Conservation (phyloP, 768 basidiomycete species). For the Rhodosporidiobolus sp. region DNA sequence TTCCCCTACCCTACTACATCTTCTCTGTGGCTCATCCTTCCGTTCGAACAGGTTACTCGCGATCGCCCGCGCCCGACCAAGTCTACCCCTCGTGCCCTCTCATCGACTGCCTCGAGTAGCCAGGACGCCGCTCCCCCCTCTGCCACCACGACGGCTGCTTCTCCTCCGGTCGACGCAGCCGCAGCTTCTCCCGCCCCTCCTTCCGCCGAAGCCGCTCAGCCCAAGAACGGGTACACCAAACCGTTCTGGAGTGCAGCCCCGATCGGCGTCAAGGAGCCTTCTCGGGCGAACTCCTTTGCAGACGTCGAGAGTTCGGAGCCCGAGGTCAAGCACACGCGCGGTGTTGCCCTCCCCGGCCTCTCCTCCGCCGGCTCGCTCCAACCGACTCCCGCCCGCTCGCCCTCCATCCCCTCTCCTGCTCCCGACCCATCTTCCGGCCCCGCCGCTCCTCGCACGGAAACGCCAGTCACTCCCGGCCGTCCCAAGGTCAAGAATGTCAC, state of each 20-base stretch:
- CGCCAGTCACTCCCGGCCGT: background rate
- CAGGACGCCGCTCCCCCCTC: background rate
- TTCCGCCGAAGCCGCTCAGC: background rate
- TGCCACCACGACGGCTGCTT: background rate
- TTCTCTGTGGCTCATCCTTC: background rate
- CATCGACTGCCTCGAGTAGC: background rate
- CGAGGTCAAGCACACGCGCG: constrained; percentile 10
- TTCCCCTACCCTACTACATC: background rate
- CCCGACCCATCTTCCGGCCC: background rate
- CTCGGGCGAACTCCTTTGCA: background rate
- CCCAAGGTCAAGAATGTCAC: constrained; percentile 15
- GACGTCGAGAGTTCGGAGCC: background rate
- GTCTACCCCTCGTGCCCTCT: constrained; percentile 8
- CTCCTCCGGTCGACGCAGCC: background rate
- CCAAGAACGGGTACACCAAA: constrained; percentile 7
- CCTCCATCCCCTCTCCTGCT: background rate
- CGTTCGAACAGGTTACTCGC: background rate
- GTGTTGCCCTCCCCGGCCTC: constrained; percentile 34
- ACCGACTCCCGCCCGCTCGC: background rate
- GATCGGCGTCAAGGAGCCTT: constrained; percentile 14
- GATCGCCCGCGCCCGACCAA: constrained; percentile 21
- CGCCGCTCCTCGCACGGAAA: background rate
- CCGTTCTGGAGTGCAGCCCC: constrained; percentile 15
- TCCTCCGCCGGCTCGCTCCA: background rate
- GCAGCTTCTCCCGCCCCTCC: background rate